These are phyloP conservation scores for Wallacemonas rigidus DNA, from an alignment of 208 protist genomes.

Conservation along the genomic window DNA sequence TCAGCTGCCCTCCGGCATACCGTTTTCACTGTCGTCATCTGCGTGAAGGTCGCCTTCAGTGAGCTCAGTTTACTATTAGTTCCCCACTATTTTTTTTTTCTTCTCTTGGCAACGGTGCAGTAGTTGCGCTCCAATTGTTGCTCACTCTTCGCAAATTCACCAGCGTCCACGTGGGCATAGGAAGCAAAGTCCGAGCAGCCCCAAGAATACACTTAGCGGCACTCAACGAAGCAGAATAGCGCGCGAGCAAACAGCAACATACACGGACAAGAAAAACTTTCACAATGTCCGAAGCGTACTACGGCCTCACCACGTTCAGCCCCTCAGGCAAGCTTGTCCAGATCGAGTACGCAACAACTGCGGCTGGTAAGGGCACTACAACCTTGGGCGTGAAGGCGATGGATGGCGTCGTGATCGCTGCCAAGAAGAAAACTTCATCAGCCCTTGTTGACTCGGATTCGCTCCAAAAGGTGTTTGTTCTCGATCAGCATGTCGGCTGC, in stretches of 20 bases:
- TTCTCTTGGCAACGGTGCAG: background rate
- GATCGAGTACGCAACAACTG: slow-evolving; percentile 99
- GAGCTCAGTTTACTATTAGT: background rate
- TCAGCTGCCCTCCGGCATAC: too few species aligned
- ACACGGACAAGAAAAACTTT: background rate
- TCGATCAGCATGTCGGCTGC: slow-evolving; percentile 96
- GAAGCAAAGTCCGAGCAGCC: too few species aligned
- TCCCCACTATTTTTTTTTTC: background rate
- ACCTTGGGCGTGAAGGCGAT: slow-evolving; percentile 93
- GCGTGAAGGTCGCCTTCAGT: background rate
- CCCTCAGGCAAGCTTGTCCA: slow-evolving; percentile 99
- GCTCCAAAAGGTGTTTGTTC: slow-evolving; percentile 95
- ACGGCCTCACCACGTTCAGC: slow-evolving; percentile 99
- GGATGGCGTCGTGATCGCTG: slow-evolving; percentile 99
- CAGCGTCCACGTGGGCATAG: too few species aligned
- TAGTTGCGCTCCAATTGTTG: too few species aligned
- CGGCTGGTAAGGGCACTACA: slow-evolving; percentile 93
- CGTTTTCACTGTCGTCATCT: background rate
- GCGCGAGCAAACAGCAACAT: slow-evolving; percentile 1
- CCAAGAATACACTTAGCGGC: background rate
- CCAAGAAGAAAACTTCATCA: slow-evolving; percentile 98
- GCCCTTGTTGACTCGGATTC: slow-evolving; percentile 94
- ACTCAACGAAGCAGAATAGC: background rate
- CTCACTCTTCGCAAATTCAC: too few species aligned
- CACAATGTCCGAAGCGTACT: slow-evolving; percentile 94